These are phyloP conservation scores for Ophiostoma sp. DNA, from an alignment of 2,329 filamentous ascomycete genomes.

Conservation along the genomic window DNA sequence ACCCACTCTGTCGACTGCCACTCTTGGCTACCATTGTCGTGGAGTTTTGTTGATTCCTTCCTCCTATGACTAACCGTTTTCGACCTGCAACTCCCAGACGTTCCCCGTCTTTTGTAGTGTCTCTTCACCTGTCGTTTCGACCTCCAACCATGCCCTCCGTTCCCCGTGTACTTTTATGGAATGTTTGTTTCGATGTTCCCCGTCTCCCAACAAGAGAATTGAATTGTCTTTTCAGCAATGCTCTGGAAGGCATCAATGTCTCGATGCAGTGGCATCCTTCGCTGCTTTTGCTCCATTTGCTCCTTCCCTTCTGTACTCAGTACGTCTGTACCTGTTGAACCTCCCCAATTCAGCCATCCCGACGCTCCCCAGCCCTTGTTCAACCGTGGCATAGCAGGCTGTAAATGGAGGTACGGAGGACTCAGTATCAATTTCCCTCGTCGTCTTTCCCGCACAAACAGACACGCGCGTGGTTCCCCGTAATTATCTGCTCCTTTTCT, in stretches of 20 bases:
- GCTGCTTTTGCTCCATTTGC: neutral
- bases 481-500: neutral
- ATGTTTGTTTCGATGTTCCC: neutral
- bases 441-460: neutral
- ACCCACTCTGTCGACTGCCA: too few species aligned
- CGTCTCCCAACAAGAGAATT: neutral
- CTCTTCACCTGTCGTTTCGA: neutral
- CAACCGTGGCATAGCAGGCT: neutral
- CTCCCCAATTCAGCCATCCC: neutral
- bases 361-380: neutral
- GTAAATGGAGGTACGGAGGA: neutral
- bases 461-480: neutral
- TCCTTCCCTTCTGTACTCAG: neutral
- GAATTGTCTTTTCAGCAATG: neutral
- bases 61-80: too few species aligned
- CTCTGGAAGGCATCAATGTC: neutral
- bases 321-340: neutral
- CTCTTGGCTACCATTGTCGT: too few species aligned
- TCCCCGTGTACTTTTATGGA: neutral
- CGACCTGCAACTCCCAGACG: neutral
- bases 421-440: neutral
- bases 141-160: neutral
- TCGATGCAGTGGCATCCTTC: neutral
- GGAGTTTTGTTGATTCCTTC: too few species aligned
- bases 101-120: neutral